phyloP scores from a whole-genome alignment of 2,329 filamentous ascomycete genomes.

The Sporothrix luriei region DNA sequence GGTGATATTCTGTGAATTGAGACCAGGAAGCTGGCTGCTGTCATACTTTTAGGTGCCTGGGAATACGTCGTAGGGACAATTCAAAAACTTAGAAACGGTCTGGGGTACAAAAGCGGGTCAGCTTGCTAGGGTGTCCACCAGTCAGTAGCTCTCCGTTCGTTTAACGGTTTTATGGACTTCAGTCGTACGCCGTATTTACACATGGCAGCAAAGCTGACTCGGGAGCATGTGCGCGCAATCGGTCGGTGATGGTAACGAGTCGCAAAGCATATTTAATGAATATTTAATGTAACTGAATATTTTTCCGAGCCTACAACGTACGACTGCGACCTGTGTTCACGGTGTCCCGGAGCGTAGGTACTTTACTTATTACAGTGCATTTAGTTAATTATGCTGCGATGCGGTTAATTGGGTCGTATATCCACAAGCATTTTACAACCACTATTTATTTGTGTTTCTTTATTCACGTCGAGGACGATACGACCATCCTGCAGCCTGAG shows the following conservation, averaged over 20 bases:
- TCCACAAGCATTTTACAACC: neutral
- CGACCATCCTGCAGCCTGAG: neutral
- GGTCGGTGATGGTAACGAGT: too few species aligned
- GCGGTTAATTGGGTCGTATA: neutral
- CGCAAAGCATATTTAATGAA: neutral
- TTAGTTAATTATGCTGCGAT: neutral
- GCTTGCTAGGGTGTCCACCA: neutral
- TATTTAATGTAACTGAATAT: neutral
- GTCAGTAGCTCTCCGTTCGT: too few species aligned
- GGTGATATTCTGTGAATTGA: neutral
- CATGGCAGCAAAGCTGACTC: neutral
- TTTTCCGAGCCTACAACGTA: neutral
- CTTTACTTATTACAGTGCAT: neutral
- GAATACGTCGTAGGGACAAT: neutral
- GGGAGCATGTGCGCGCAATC: too few species aligned
- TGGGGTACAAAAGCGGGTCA: conserved; percentile 19
- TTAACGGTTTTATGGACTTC: too few species aligned
- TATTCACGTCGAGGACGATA: neutral
- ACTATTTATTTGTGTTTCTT: neutral
- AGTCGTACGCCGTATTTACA: too few species aligned
- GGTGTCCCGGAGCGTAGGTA: too few species aligned
- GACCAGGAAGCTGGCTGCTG: neutral
- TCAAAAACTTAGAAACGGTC: neutral
- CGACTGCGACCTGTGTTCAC: neutral
- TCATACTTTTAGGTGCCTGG: neutral